Conservation (phyloP, 2,329 filamentous ascomycete genomes). For the Coniochaeta sp. region DNA sequence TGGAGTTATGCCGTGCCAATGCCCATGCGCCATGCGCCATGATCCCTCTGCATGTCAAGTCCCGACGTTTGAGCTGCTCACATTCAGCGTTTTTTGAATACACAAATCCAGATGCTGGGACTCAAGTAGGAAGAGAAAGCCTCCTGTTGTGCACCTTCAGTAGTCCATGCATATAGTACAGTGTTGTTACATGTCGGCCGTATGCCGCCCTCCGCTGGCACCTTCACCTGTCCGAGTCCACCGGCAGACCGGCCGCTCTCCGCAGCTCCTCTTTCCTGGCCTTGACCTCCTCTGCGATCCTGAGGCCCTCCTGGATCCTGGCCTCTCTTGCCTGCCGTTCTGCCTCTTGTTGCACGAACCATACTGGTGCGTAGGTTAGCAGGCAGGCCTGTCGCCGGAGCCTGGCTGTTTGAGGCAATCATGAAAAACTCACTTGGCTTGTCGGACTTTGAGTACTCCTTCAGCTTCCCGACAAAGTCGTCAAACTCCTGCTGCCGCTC, state of each 20-base stretch:
- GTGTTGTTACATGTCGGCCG: not conserved
- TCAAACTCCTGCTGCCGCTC: slow-evolving; percentile 81
- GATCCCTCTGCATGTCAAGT: not conserved
- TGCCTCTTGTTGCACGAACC: slow-evolving; percentile 43
- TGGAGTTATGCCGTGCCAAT: too few relatives aligned
- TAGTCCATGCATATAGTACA: not conserved
- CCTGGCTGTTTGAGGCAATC: not conserved
- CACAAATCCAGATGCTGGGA: too few relatives aligned
- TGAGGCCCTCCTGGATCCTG: slow-evolving; percentile 24
- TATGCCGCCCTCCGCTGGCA: not conserved
- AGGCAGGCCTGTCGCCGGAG: too few relatives aligned
- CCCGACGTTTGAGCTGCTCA: too few relatives aligned
- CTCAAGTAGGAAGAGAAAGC: too few relatives aligned
- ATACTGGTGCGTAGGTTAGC: slow-evolving; percentile 28
- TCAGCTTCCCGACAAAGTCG: slow-evolving; percentile 75
- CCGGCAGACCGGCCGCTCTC: slow-evolving; percentile 36
- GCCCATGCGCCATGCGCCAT: not conserved
- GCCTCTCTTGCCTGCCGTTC: slow-evolving; percentile 33
- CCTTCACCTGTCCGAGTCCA: slow-evolving; percentile 16
- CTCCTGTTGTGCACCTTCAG: too few relatives aligned
- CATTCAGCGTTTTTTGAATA: not conserved
- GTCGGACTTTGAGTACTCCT: slow-evolving; percentile 83
- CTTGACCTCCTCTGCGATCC: slow-evolving; percentile 32
- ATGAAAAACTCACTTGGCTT: slow-evolving; percentile 65
- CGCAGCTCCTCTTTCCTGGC: slow-evolving; percentile 40